A percentile compares a stretch with the other conserved stretches of the same genome.
Conservation (phyloP, 202 grass and related monocot species). For the Alloteropsis angusta region DNA sequence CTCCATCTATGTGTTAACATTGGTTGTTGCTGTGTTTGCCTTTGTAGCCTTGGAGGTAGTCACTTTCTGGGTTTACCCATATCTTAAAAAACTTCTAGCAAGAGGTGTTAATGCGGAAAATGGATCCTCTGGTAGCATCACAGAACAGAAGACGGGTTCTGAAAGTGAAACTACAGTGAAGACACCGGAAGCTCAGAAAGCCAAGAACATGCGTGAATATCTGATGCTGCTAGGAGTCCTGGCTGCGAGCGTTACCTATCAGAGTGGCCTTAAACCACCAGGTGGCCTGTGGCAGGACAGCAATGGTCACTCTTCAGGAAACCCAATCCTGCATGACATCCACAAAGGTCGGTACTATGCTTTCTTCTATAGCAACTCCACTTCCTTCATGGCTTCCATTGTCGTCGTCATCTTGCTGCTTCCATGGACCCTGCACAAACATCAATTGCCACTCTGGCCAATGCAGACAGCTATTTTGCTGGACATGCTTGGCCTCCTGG, state of each 20-base stretch:
- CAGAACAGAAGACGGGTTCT: not conserved
- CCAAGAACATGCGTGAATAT: not conserved
- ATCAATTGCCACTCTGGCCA: not conserved
- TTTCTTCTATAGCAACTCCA: constrained; percentile 45
- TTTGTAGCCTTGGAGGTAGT: constrained; percentile 21
- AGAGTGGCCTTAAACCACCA: constrained; percentile 30
- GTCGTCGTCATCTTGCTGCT: constrained; percentile 33
- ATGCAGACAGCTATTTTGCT: constrained; percentile 26
- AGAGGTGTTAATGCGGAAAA: no score
- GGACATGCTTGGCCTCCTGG: constrained; percentile 26
- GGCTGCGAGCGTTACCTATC: constrained; percentile 40
- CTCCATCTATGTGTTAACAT: constrained; percentile 32
- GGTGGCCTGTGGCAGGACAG: constrained; percentile 23
- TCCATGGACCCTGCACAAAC: not conserved
- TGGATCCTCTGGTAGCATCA: not conserved
- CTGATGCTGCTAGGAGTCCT: constrained; percentile 36
- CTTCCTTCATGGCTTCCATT: constrained; percentile 38
- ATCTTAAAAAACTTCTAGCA: not conserved
- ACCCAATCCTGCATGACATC: constrained; percentile 23
- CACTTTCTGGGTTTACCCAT: not conserved
- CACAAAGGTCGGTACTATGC: constrained; percentile 18
- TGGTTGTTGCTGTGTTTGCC: constrained; percentile 26
- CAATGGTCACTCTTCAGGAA: not conserved
- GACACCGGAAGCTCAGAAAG: not conserved
- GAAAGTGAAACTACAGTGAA: not conserved